These are phyloP conservation scores for Phytophthora colocasiae DNA, from an alignment of 352 stramenopile species.

Conservation along the genomic window DNA sequence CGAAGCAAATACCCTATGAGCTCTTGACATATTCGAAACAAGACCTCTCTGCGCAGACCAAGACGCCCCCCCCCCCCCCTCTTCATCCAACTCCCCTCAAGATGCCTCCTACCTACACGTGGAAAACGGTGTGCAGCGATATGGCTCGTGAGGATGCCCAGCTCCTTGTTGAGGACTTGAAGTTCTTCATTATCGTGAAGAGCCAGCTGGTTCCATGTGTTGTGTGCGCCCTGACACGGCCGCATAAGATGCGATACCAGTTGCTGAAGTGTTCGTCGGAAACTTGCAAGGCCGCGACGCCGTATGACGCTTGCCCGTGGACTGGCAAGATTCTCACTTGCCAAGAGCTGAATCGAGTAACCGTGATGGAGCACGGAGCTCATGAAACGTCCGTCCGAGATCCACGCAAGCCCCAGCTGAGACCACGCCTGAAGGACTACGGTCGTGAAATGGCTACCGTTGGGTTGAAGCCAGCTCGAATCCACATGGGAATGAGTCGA, in stretches of 20 bases:
- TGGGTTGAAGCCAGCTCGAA: not conserved
- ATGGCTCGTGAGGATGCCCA: not conserved
- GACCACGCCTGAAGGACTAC: not conserved
- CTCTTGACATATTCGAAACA: no score
- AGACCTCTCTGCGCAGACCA: no score
- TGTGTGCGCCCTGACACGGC: not conserved
- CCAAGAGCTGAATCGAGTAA: slow-evolving; percentile 2
- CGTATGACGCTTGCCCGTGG: slow-evolving; percentile 1
- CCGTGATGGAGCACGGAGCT: not conserved
- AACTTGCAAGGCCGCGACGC: slow-evolving; percentile 2
- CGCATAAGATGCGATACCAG: not conserved
- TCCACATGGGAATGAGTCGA: not conserved
- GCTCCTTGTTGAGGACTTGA: not conserved
- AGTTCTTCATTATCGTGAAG: not conserved
- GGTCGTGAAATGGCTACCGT: not conserved
- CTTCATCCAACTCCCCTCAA: not conserved
- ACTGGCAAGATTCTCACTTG: not conserved
- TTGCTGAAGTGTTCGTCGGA: slow-evolving; percentile 1
- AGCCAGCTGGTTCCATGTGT: not conserved
- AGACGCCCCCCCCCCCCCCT: not conserved
- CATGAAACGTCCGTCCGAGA: not conserved
- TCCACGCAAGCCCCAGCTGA: not conserved
- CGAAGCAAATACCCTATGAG: no score
- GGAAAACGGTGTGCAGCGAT: not conserved
- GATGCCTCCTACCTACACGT: not conserved